Percentiles rank a stretch among this genome's conserved stretches.
phyloP scores from a whole-genome alignment of 2,329 filamentous ascomycete species.

The Colletotrichum cereale region DNA sequence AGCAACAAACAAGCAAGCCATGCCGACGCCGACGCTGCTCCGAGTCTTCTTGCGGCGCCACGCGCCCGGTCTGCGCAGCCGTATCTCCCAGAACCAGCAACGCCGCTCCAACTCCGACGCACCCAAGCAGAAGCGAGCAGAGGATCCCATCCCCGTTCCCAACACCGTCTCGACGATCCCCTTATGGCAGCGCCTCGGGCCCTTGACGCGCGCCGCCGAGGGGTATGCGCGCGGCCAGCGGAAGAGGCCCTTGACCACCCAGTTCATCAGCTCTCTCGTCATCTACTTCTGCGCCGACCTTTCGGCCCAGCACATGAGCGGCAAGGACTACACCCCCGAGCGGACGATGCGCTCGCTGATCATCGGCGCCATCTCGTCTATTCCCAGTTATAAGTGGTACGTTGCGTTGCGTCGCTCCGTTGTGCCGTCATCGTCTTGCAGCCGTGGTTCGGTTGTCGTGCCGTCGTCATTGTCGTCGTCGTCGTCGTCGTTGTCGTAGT shows the following conservation, averaged over 20 bases:
- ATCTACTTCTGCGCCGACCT: constrained; percentile 86
- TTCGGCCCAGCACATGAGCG: constrained; percentile 78
- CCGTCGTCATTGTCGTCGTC: not conserved
- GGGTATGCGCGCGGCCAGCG: constrained; percentile 79
- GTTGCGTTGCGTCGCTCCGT: constrained; percentile 42
- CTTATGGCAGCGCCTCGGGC: constrained; percentile 70
- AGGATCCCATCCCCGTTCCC: constrained; percentile 57
- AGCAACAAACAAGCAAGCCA: constrained; percentile 17
- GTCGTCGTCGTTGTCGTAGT: not conserved
- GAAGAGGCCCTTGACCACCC: constrained; percentile 81
- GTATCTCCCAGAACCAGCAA: constrained; percentile 41
- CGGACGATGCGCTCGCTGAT: constrained; percentile 78
- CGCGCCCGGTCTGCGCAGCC: constrained; percentile 42
- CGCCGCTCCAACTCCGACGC: constrained; percentile 45
- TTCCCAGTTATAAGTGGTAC: constrained; percentile 87
- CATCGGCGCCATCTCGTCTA: constrained; percentile 79
- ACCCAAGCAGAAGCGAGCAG: constrained; percentile 40
- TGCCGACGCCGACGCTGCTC: constrained; percentile 44
- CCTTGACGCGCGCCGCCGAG: constrained; percentile 64
- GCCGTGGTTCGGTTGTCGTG: not conserved
- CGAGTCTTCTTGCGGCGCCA: constrained; percentile 47
- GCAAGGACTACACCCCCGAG: constrained; percentile 73
- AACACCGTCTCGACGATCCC: constrained; percentile 57
- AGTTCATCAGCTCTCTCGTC: constrained; percentile 79
- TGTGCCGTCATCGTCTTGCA: not conserved